Conservation (phyloP, 1,139 yeast genomes). For the Entelexis paramagnoliae region DNA sequence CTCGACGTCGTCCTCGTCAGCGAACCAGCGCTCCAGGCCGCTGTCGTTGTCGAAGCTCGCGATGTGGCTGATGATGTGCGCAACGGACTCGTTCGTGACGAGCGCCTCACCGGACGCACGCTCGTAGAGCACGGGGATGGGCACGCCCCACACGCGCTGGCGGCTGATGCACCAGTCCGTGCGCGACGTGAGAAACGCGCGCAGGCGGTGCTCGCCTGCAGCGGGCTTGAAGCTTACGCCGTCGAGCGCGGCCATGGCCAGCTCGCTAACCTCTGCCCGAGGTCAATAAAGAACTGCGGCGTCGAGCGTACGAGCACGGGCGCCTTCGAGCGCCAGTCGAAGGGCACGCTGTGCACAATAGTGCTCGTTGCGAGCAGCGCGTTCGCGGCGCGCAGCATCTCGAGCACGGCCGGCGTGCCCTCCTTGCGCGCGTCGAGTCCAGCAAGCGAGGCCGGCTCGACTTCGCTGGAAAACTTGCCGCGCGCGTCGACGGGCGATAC, state of each 20-base stretch:
- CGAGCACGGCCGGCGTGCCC: conserved; percentile 44
- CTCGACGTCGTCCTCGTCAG: conserved; percentile 39
- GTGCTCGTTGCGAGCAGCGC: conserved; percentile 44
- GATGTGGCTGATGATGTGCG: conserved; percentile 44
- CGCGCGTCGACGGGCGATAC: conserved; percentile 68
- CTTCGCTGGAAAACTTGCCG: conserved; percentile 52
- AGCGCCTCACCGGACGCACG: conserved; percentile 50
- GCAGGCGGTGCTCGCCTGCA: conserved; percentile 57
- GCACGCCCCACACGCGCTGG: conserved; percentile 98
- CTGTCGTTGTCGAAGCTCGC: conserved; percentile 30
- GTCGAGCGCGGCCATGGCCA: conserved; percentile 51
- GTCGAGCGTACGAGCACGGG: conserved; percentile 94
- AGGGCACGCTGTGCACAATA: conserved; percentile 79
- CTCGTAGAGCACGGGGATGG: conserved; percentile 75
- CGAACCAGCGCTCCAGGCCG: conserved; percentile 83
- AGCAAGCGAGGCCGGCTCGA: conserved; percentile 39
- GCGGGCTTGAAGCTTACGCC: conserved; percentile 63
- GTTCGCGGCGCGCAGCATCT: conserved; percentile 36
- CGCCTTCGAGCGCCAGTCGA: conserved; percentile 92
- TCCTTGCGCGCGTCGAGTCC: conserved; percentile 54
- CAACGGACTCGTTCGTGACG: conserved; percentile 43
- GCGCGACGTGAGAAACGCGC: conserved; percentile 64
- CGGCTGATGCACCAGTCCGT: conserved; percentile 97
- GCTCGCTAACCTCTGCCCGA: conserved; percentile 53
- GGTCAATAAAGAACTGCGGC: conserved; percentile 93